Percentiles rank a stretch among this genome's conserved stretches.
These are phyloP conservation scores for Fomes fomentarius DNA, from an alignment of 1,284 basidiomycete genomes.

Conservation along the genomic window DNA sequence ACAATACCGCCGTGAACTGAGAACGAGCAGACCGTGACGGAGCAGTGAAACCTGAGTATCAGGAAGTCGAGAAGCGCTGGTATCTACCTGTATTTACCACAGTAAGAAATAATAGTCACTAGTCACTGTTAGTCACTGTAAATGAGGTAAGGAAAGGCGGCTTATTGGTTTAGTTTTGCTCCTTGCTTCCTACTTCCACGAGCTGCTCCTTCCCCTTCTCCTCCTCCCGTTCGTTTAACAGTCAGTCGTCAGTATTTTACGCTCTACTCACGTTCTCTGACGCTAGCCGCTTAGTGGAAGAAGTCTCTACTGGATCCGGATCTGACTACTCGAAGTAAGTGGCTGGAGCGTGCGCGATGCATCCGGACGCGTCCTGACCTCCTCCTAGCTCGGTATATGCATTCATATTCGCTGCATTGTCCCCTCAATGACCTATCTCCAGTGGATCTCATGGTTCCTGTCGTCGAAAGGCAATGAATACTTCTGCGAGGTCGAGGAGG, in stretches of 20 bases:
- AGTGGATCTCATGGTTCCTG: slow-evolving; percentile 99
- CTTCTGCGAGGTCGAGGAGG: slow-evolving; percentile 99
- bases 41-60: no score
- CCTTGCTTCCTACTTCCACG: slow-evolving; percentile 2
- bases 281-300: slow-evolving; percentile 63
- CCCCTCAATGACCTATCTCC: slow-evolving; percentile 4
- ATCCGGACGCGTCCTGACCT: slow-evolving; percentile 4
- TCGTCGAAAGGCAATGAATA: slow-evolving; percentile 98
- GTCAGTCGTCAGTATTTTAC: background rate
- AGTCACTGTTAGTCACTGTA: background rate
- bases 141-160: background rate
- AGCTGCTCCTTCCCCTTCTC: background rate
- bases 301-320: slow-evolving; percentile 84
- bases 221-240: background rate
- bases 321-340: slow-evolving; percentile 87
- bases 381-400: slow-evolving; percentile 40
- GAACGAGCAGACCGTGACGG: no score
- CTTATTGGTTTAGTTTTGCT: background rate
- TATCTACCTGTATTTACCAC: no score
- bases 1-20: no score
- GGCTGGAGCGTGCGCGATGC: slow-evolving; percentile 17
- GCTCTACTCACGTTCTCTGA: background rate
- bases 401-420: background rate
- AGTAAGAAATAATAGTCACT: background rate
- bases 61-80: no score